A percentile compares a stretch with the other conserved stretches of the same genome.
These are phyloP conservation scores for Oleoguttula mirabilis DNA, from an alignment of 495 filamentous ascomycete species.

Conservation along the genomic window DNA sequence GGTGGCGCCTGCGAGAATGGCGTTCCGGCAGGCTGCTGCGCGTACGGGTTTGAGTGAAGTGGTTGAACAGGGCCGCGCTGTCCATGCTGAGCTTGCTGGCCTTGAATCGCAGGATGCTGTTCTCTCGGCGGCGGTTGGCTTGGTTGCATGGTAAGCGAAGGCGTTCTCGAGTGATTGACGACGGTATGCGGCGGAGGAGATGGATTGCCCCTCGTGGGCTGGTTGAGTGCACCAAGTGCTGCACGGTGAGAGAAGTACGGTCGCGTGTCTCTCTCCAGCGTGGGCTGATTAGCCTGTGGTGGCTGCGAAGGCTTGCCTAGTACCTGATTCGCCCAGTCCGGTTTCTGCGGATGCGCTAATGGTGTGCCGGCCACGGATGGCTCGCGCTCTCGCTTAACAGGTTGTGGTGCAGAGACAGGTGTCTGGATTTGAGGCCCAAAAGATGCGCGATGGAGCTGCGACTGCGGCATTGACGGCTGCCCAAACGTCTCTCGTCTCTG, in stretches of 20 bases:
- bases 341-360: conserved; percentile 1
- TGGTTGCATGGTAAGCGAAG: conserved; percentile 10
- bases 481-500: conserved; percentile 15
- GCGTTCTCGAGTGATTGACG: conserved; percentile 13
- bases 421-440: conserved; percentile 3
- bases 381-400: conserved; percentile 17
- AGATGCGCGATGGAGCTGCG: conserved; percentile 6
- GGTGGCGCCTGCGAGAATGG: conserved; percentile 5
- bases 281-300: not conserved
- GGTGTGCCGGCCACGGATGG: not conserved
- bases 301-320: not conserved
- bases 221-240: conserved; percentile 10
- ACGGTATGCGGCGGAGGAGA: conserved; percentile 12
- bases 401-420: not conserved
- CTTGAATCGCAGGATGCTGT: conserved; percentile 2
- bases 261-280: conserved; percentile 12
- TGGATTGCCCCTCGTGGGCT: conserved; percentile 14
- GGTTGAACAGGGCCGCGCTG: conserved; percentile 9
- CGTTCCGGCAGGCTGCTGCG: conserved; percentile 6
- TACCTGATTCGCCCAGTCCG: conserved; percentile 14
- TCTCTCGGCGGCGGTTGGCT: conserved; percentile 10
- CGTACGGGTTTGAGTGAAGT: conserved; percentile 19
- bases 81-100: conserved; percentile 9
- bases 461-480: conserved; percentile 11
- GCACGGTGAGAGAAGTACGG: conserved; percentile 8